Percentiles rank a stretch among this genome's conserved stretches.
These are phyloP conservation scores for Aspergillus intermedius DNA, from an alignment of 2,329 filamentous ascomycete species.

Conservation along the genomic window DNA sequence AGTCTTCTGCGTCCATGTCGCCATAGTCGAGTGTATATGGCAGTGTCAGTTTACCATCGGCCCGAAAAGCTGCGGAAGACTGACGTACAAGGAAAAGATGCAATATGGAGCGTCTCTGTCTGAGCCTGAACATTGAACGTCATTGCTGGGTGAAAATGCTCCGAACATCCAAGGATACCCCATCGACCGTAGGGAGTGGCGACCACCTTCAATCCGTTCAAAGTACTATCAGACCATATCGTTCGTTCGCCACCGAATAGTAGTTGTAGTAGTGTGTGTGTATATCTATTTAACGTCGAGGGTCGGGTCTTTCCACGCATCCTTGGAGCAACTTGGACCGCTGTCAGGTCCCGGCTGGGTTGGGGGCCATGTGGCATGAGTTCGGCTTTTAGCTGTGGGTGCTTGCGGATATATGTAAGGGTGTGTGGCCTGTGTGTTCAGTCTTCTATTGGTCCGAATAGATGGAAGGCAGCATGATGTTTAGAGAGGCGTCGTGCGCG, in stretches of 20 bases:
- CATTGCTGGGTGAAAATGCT: background rate
- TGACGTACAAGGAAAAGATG: background rate
- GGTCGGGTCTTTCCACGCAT: no score
- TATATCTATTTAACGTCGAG: no score
- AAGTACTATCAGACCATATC: constrained; percentile 2
- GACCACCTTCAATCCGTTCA: constrained; percentile 1
- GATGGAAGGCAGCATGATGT: no score
- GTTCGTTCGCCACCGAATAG: background rate
- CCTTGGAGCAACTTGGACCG: no score
- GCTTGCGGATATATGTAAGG: no score
- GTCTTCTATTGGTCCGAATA: no score
- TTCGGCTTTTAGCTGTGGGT: no score
- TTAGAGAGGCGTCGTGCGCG: no score
- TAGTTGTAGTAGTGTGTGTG: no score
- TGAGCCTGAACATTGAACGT: background rate
- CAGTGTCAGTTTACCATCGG: background rate
- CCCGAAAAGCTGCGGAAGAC: background rate
- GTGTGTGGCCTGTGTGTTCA: no score
- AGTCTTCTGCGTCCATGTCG: background rate
- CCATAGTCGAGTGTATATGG: background rate
- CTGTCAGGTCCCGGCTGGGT: no score
- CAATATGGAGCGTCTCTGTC: background rate
- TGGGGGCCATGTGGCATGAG: no score
- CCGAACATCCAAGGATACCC: constrained; percentile 1
- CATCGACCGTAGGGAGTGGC: background rate